phyloP scores from a whole-genome alignment of 805 yeast species.

The Metschnikowia baotianmanensis region DNA sequence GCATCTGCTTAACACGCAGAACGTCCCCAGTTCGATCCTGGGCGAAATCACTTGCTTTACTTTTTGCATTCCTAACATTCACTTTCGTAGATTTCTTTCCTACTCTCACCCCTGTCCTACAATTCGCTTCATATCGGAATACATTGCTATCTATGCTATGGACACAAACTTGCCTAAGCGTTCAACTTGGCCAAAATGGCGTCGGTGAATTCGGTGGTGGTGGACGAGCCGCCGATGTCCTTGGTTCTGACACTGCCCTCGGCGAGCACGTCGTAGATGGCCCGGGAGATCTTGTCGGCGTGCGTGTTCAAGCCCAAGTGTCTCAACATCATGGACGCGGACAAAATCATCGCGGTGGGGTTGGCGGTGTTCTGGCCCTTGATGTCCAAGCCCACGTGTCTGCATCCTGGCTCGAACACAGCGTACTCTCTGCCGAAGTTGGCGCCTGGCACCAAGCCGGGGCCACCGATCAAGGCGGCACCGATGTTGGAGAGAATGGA shows the following conservation, averaged over 20 bases:
- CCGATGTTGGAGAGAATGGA: constrained; percentile 96
- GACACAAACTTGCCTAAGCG: constrained; percentile 14
- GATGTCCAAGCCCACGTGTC: constrained; percentile 98
- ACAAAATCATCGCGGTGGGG: constrained; percentile 96
- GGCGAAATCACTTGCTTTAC: constrained; percentile 48
- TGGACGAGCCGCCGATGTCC: constrained; percentile 87
- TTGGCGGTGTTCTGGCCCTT: constrained; percentile 93
- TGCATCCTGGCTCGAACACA: constrained; percentile 98
- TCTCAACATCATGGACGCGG: constrained; percentile 88
- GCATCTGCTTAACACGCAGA: constrained; percentile 28
- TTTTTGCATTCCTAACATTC: background rate
- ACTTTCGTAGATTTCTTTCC: background rate
- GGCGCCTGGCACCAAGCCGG: constrained; percentile 98
- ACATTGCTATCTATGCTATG: constrained; percentile 13
- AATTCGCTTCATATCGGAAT: constrained; percentile 1
- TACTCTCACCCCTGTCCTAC: background rate
- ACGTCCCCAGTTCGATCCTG: constrained; percentile 28
- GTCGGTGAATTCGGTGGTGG: constrained; percentile 92
- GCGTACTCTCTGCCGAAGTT: constrained; percentile 97
- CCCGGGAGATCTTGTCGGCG: constrained; percentile 84
- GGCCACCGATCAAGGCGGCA: constrained; percentile 96
- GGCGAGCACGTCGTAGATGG: constrained; percentile 85
- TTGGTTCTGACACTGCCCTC: constrained; percentile 83
- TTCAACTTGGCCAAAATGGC: constrained; percentile 77
- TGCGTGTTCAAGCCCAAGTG: constrained; percentile 85